A percentile compares a stretch with the other conserved stretches of the same genome.
These are phyloP conservation scores for Talaromyces albobiverticillius DNA, from an alignment of 2,329 filamentous ascomycete genomes.

Conservation along the genomic window DNA sequence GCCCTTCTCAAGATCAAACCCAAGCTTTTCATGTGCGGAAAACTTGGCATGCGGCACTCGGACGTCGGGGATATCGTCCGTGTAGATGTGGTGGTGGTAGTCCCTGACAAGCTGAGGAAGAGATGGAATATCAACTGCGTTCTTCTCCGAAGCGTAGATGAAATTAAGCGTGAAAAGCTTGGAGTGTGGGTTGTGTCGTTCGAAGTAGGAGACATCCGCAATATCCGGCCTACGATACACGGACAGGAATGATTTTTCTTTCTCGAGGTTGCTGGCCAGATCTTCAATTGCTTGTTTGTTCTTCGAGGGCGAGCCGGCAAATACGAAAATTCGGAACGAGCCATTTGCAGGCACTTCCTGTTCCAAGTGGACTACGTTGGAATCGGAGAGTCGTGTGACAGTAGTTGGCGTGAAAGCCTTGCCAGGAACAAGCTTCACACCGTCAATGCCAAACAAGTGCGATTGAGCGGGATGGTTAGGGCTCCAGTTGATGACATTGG, in stretches of 20 bases:
- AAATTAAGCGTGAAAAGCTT: slow-evolving; percentile 76
- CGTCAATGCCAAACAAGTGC: slow-evolving; percentile 63
- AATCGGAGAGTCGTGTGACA: slow-evolving; percentile 82
- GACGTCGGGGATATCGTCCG: slow-evolving; percentile 75
- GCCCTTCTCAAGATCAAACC: slow-evolving; percentile 68
- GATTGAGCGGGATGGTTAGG: slow-evolving; percentile 68
- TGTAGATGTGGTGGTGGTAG: slow-evolving; percentile 80
- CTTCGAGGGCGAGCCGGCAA: slow-evolving; percentile 66
- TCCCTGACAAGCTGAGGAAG: slow-evolving; percentile 68
- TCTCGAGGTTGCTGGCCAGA: slow-evolving; percentile 63
- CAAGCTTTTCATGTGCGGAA: slow-evolving; percentile 83
- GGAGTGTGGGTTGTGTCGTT: slow-evolving; percentile 81
- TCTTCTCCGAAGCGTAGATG: slow-evolving; percentile 66
- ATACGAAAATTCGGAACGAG: slow-evolving; percentile 81
- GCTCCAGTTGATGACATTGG: slow-evolving; percentile 84
- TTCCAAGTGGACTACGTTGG: slow-evolving; percentile 86
- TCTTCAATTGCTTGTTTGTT: slow-evolving; percentile 66
- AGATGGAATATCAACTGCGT: slow-evolving; percentile 69
- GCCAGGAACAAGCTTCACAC: slow-evolving; percentile 67
- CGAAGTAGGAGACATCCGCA: slow-evolving; percentile 66
- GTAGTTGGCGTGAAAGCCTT: slow-evolving; percentile 73
- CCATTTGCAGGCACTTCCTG: slow-evolving; percentile 88
- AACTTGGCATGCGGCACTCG: slow-evolving; percentile 67
- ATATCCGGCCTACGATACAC: slow-evolving; percentile 63
- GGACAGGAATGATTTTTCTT: slow-evolving; percentile 69